Conservation (phyloP, 2,329 filamentous ascomycete species). For the Fusarium abutilonis region DNA sequence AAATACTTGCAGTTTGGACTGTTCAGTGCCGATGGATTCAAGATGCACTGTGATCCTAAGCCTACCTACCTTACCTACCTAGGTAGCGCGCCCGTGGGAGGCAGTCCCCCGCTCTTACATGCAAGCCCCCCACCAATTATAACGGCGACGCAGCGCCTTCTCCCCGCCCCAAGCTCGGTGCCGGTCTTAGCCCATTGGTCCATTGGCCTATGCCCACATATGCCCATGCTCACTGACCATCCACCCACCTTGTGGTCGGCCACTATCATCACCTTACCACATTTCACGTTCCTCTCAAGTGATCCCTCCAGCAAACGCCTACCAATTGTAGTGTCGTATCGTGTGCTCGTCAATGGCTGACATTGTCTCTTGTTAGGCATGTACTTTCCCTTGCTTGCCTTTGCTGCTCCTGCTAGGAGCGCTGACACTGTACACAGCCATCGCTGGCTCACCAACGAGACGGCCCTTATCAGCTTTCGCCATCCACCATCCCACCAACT, state of each 20-base stretch:
- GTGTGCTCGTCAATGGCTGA: conserved; percentile 18
- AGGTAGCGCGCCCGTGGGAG: conserved; percentile 26
- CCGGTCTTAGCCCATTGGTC: conserved; percentile 27
- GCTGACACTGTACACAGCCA: conserved; percentile 23
- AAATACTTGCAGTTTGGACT: neutral
- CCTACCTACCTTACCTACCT: neutral
- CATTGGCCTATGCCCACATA: conserved; percentile 11
- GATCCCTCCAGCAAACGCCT: conserved; percentile 30
- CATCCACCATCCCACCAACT: conserved; percentile 33
- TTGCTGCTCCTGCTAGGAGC: neutral
- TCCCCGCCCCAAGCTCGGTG: conserved; percentile 34
- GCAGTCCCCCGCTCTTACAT: conserved; percentile 34
- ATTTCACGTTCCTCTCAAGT: conserved; percentile 33
- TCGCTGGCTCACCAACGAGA: neutral
- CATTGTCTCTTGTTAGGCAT: conserved; percentile 4
- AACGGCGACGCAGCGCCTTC: conserved; percentile 13
- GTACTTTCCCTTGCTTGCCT: conserved; percentile 4
- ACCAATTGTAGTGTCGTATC: conserved; percentile 9
- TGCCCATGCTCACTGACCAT: too few species aligned
- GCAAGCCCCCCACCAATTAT: conserved; percentile 32
- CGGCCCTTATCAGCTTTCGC: conserved; percentile 39
- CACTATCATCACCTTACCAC: conserved; percentile 38
- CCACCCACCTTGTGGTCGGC: conserved; percentile 31
- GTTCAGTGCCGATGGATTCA: conserved; percentile 6
- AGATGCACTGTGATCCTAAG: conserved; percentile 23